Evolutionary conservation across 2,329 filamentous ascomycete genomes (phyloP).

Genomic region (Pseudogymnoascus sp.): DNA sequence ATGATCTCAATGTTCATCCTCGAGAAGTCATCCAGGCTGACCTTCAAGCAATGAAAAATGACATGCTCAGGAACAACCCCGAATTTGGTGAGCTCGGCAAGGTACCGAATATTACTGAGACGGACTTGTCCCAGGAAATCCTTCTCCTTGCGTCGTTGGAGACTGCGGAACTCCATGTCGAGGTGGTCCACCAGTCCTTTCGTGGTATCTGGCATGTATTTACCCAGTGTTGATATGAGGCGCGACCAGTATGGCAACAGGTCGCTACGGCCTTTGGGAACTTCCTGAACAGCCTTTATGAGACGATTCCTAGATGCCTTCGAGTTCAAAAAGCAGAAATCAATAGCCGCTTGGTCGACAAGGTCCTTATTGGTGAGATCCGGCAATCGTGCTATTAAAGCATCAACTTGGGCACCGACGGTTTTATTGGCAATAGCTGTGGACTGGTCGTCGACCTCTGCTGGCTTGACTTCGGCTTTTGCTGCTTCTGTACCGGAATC

Average conservation of each 20-base stretch:
- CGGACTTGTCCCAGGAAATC: constrained; percentile 93
- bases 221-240: constrained; percentile 83
- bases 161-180: constrained; percentile 91
- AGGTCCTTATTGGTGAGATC: constrained; percentile 86
- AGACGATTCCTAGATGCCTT: constrained; percentile 94
- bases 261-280: constrained; percentile 89
- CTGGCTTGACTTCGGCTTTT: constrained; percentile 40
- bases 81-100: constrained; percentile 95
- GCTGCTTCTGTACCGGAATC: constrained; percentile 39
- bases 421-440: constrained; percentile 96
- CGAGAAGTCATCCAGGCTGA: constrained; percentile 94
- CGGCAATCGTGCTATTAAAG: constrained; percentile 76
- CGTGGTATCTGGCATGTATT: constrained; percentile 90
- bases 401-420: constrained; percentile 92
- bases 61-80: constrained; percentile 97
- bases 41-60: constrained; percentile 96
- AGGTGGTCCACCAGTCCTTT: constrained; percentile 87
- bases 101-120: constrained; percentile 90
- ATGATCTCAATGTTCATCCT: constrained; percentile 99
- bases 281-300: constrained; percentile 85
- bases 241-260: constrained; percentile 87
- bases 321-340: constrained; percentile 97
- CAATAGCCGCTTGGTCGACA: constrained; percentile 86
- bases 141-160: constrained; percentile 94
- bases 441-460: constrained; percentile 69